phyloP scores from a whole-genome alignment of 1,284 basidiomycete genomes.

The Puccinia novopanici region DNA sequence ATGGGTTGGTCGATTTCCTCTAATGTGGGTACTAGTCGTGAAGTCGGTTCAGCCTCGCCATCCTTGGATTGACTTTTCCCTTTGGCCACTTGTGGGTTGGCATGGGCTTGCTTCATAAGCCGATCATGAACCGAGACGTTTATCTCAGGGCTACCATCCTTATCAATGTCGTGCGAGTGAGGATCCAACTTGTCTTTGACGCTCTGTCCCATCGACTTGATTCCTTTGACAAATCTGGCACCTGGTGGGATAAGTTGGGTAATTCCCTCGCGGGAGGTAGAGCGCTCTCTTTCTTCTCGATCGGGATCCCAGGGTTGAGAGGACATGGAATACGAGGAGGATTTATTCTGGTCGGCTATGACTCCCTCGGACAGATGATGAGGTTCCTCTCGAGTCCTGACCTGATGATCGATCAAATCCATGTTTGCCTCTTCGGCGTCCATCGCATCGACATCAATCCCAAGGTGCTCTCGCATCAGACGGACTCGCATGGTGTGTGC shows the following conservation, averaged over 20 bases:
- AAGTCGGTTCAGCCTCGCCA: constrained; percentile 19
- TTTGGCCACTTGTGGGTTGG: constrained; percentile 22
- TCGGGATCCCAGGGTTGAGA: constrained; percentile 39
- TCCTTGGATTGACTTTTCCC: constrained; percentile 25
- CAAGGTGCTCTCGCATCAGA: constrained; percentile 94
- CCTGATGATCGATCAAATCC: constrained; percentile 64
- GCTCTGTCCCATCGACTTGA: constrained; percentile 74
- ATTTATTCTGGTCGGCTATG: not conserved
- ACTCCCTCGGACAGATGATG: not conserved
- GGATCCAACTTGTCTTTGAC: constrained; percentile 67
- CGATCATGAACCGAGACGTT: constrained; percentile 44
- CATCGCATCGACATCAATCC: constrained; percentile 88
- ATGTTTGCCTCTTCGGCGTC: constrained; percentile 66
- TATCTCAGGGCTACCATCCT: constrained; percentile 29
- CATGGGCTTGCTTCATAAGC: constrained; percentile 22
- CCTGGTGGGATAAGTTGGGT: constrained; percentile 33
- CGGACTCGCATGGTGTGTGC: constrained; percentile 90
- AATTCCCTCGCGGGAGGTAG: constrained; percentile 17
- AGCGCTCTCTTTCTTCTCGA: constrained; percentile 38
- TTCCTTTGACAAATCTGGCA: constrained; percentile 55
- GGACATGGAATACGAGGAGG: constrained; percentile 9
- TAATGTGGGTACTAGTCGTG: constrained; percentile 24
- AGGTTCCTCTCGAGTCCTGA: constrained; percentile 60
- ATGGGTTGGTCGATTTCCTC: constrained; percentile 13
- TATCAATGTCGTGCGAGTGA: constrained; percentile 56